Conservation (phyloP, 352 stramenopile genomes). For the Globisporangium lucens region DNA sequence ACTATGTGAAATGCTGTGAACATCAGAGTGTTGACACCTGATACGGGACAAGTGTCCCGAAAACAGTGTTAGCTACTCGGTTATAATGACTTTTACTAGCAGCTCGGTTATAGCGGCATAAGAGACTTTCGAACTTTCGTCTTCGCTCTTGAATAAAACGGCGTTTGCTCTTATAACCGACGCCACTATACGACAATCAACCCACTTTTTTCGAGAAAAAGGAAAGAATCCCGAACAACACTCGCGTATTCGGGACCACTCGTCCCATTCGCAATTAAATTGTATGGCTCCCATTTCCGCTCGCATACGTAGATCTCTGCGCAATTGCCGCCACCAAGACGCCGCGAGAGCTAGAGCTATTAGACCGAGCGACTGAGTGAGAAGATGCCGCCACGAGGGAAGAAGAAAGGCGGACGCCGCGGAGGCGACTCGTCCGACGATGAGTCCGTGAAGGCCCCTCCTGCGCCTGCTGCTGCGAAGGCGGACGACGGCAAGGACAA, state of each 20-base stretch:
- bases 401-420: slow-evolving; percentile 77
- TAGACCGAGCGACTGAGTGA: neutral
- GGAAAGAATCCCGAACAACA: neutral
- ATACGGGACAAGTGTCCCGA: neutral
- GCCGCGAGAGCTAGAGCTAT: neutral
- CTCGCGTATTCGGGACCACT: neutral
- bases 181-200: neutral
- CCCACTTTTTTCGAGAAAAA: neutral
- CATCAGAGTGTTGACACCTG: neutral
- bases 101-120: neutral
- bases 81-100: no score
- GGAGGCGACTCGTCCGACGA: slow-evolving; percentile 79
- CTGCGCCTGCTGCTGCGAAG: slow-evolving; percentile 16
- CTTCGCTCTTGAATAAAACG: neutral
- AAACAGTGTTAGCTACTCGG: no score
- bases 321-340: neutral
- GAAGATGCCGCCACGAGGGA: slow-evolving; percentile 55
- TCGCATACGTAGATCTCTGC: neutral
- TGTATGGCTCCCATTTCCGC: slow-evolving; percentile 14
- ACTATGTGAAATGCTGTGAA: no score
- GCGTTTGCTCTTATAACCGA: neutral
- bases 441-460: slow-evolving; percentile 23
- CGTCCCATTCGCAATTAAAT: neutral
- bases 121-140: neutral
- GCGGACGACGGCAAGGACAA: slow-evolving; percentile 46